Conservation (phyloP, 257 asterid genomes). For the Petunia secreta region DNA sequence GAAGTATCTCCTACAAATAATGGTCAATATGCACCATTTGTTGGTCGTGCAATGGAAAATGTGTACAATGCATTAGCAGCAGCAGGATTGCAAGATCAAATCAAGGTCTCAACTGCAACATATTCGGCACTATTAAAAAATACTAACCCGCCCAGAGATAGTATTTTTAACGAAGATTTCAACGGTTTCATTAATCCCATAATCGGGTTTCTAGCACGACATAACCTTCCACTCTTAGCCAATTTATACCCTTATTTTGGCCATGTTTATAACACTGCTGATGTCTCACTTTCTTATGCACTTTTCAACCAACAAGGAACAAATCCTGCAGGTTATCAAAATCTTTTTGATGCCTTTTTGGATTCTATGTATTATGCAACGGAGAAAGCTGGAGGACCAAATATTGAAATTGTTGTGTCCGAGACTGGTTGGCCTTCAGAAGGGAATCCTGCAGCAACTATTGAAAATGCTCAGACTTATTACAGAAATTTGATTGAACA, state of each 20-base stretch:
- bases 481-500: constrained; percentile 31
- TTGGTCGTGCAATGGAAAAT: constrained; percentile 40
- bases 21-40: neutral
- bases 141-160: constrained; percentile 41
- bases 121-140: constrained; percentile 24
- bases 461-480: constrained; percentile 32
- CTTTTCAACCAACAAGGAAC: constrained; percentile 26
- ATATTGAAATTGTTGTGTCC: constrained; percentile 35
- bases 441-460: constrained; percentile 32
- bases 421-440: constrained; percentile 53
- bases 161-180: constrained; percentile 19
- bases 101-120: constrained; percentile 45
- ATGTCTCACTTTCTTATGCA: constrained; percentile 30
- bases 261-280: neutral
- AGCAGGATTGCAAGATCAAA: constrained; percentile 24
- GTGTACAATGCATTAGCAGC: constrained; percentile 26
- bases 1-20: constrained; percentile 29
- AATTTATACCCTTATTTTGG: constrained; percentile 43
- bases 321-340: constrained; percentile 31
- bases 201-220: constrained; percentile 26
- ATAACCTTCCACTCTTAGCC: constrained; percentile 37
- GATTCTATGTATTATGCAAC: constrained; percentile 41
- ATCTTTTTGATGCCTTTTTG: constrained; percentile 44
- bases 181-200: constrained; percentile 27
- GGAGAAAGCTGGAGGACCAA: constrained; percentile 37